Percentiles rank a stretch among this genome's conserved stretches.
Conservation (phyloP, 805 yeast genomes). For the Torulaspora quercuum region DNA sequence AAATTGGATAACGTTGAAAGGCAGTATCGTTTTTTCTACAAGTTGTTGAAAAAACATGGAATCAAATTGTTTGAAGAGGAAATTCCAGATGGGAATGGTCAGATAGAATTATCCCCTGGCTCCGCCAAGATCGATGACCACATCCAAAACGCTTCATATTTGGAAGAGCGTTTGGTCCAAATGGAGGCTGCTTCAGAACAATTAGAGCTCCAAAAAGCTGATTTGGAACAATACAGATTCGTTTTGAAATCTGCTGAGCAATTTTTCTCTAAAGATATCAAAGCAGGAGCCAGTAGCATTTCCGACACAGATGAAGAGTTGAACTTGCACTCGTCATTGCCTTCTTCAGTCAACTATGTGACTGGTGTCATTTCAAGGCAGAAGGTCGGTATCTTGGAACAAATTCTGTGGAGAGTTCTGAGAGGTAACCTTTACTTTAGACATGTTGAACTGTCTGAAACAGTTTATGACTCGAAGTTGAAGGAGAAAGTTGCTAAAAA, state of each 20-base stretch:
- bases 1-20: slow-evolving; percentile 83
- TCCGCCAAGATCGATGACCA: slow-evolving; percentile 71
- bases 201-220: slow-evolving; percentile 52
- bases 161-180: slow-evolving; percentile 73
- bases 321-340: slow-evolving; percentile 11
- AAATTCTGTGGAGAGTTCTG: slow-evolving; percentile 68
- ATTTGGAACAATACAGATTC: slow-evolving; percentile 59
- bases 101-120: slow-evolving; percentile 35
- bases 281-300: slow-evolving; percentile 28
- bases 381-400: slow-evolving; percentile 58
- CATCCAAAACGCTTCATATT: slow-evolving; percentile 54
- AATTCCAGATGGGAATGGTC: slow-evolving; percentile 35
- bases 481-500: slow-evolving; percentile 50
- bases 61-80: slow-evolving; percentile 39
- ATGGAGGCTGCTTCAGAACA: slow-evolving; percentile 66
- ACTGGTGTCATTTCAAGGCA: slow-evolving; percentile 65
- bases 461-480: slow-evolving; percentile 53
- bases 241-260: slow-evolving; percentile 49
- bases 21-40: slow-evolving; percentile 59
- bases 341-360: slow-evolving; percentile 45
- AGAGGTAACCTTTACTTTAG: slow-evolving; percentile 69
- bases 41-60: slow-evolving; percentile 49
- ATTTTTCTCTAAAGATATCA: slow-evolving; percentile 39
- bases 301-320: slow-evolving; percentile 19
- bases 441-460: slow-evolving; percentile 52